Percentiles rank a stretch among this genome's conserved stretches.
phyloP scores from a whole-genome alignment of 2,329 filamentous ascomycete genomes.

The Hymenoscyphus repandus region DNA sequence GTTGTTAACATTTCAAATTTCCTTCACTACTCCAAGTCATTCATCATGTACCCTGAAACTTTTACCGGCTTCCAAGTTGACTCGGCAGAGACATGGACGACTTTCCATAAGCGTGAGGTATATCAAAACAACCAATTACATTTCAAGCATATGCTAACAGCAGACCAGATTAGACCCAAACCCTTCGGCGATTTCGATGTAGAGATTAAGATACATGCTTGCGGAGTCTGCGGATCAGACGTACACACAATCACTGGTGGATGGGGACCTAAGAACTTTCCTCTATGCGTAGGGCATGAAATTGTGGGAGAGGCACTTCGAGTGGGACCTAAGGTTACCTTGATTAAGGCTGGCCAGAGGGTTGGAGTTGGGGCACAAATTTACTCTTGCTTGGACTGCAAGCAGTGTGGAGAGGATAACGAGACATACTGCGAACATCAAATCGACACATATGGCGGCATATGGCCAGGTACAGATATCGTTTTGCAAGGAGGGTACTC shows the following conservation, averaged over 20 bases:
- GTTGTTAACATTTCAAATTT: too few species aligned
- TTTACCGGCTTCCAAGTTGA: constrained; percentile 53
- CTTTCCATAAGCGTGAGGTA: constrained; percentile 13
- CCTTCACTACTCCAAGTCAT: too few species aligned
- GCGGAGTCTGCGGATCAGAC: constrained; percentile 68
- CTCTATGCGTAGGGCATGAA: constrained; percentile 43
- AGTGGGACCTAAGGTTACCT: constrained; percentile 61
- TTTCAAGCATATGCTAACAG: not conserved
- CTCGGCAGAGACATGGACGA: constrained; percentile 11
- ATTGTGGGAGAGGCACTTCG: constrained; percentile 37
- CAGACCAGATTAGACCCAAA: constrained; percentile 54
- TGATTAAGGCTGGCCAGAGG: constrained; percentile 42
- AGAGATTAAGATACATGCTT: constrained; percentile 78
- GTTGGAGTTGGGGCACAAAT: constrained; percentile 49
- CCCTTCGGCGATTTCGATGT: constrained; percentile 83
- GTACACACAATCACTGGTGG: constrained; percentile 61
- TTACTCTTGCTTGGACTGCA: constrained; percentile 44
- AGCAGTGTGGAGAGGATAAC: constrained; percentile 37
- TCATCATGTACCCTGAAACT: constrained; percentile 51
- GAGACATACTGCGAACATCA: constrained; percentile 47
- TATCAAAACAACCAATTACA: not conserved
- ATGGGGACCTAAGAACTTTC: constrained; percentile 32
- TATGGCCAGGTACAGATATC: constrained; percentile 54
- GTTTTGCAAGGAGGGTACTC: constrained; percentile 58
- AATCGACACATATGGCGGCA: constrained; percentile 43